These are phyloP conservation scores for Poteriospumella lacustris DNA, from an alignment of 108 stramenopile species.

Conservation along the genomic window DNA sequence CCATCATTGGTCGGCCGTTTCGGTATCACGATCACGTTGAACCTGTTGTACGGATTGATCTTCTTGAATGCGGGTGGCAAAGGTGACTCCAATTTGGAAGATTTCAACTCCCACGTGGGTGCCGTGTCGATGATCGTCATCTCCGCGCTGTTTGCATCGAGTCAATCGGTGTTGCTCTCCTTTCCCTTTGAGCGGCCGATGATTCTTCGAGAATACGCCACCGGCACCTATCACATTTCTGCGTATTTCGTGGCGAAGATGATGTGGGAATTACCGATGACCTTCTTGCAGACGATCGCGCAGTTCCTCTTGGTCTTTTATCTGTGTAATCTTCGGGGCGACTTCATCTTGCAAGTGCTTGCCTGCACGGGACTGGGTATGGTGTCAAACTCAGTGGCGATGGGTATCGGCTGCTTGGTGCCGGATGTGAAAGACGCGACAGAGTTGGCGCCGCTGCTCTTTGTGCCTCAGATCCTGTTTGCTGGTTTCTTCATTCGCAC, in stretches of 20 bases:
- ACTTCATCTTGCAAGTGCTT: conserved; percentile 24
- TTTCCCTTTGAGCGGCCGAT: conserved; percentile 36
- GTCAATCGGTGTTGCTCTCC: conserved; percentile 20
- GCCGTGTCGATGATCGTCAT: conserved; percentile 31
- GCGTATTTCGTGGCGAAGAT: conserved; percentile 34
- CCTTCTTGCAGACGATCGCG: conserved; percentile 18
- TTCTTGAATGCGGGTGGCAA: conserved; percentile 20
- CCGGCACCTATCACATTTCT: conserved; percentile 28
- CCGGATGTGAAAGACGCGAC: conserved; percentile 25
- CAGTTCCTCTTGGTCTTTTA: conserved; percentile 20
- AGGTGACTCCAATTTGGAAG: conserved; percentile 10
- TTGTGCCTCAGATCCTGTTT: conserved; percentile 41
- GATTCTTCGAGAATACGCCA: conserved; percentile 37
- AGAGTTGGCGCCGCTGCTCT: conserved; percentile 31
- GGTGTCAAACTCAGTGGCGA: conserved; percentile 21
- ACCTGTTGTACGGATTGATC: conserved; percentile 31
- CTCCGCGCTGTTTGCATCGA: conserved; percentile 29
- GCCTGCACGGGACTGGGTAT: conserved; percentile 19
- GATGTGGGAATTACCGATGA: conserved; percentile 14
- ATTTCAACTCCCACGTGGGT: conserved; percentile 31
- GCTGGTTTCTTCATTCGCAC: conserved; percentile 38
- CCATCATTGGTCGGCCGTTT: conserved; percentile 33
- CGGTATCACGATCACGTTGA: conserved; percentile 31
- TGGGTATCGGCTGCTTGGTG: conserved; percentile 27
- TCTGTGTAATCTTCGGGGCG: conserved; percentile 6